Evolutionary conservation across 495 filamentous ascomycete genomes (phyloP).

Genomic region (Penicillium angulare): DNA sequence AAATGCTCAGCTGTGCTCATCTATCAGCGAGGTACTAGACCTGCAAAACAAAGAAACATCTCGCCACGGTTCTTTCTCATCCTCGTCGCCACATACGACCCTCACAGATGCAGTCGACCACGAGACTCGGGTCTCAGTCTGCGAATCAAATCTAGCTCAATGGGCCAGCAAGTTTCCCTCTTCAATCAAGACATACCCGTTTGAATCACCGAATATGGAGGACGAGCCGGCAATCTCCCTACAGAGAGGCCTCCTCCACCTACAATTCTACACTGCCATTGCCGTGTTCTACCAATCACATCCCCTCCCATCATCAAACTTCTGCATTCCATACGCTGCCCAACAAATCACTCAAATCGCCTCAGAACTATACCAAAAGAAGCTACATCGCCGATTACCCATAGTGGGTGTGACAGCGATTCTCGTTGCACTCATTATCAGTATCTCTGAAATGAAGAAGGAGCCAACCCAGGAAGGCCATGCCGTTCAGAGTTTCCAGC

Average conservation of each 20-base stretch:
- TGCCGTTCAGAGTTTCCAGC: conserved; percentile 11
- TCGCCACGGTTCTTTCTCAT: neutral
- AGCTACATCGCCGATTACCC: conserved; percentile 8
- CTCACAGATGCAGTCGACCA: neutral
- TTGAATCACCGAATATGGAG: neutral
- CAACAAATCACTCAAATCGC: conserved; percentile 18
- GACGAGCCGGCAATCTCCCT: conserved; percentile 9
- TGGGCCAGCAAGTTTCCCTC: conserved; percentile 16
- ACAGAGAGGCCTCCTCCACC: conserved; percentile 18
- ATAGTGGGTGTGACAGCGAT: conserved; percentile 17
- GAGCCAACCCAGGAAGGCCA: neutral
- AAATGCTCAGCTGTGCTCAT: conserved; percentile 10
- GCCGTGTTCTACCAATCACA: conserved; percentile 21
- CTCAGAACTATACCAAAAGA: conserved; percentile 7
- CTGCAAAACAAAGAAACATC: conserved; percentile 11
- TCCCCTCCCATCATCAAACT: conserved; percentile 14
- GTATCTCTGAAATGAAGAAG: conserved; percentile 14
- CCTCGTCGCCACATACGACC: neutral
- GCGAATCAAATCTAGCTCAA: conserved; percentile 11
- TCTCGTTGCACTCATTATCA: conserved; percentile 16
- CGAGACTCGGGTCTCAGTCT: neutral
- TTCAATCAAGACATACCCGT: conserved; percentile 4
- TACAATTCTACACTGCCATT: conserved; percentile 19
- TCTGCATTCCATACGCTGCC: conserved; percentile 16
- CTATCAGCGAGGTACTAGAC: conserved; percentile 15